These are phyloP conservation scores for Iris macrosiphon DNA, from an alignment of 106 monocot genomes.

Conservation along the genomic window DNA sequence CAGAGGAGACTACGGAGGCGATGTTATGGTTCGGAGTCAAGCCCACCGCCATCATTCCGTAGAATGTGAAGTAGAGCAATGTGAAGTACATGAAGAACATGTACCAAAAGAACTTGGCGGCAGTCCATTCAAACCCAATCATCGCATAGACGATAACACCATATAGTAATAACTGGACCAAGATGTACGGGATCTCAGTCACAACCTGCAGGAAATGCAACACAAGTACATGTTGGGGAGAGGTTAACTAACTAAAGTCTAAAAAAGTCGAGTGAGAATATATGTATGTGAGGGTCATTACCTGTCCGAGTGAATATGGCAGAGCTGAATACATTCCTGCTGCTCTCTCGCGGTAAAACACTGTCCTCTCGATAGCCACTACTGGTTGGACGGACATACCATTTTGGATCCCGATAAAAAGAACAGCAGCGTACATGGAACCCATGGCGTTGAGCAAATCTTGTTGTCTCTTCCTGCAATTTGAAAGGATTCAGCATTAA, in stretches of 20 bases:
- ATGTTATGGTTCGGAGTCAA: constrained; percentile 39
- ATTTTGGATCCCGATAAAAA: constrained; percentile 65
- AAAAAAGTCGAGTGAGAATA: no score
- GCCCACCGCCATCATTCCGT: constrained; percentile 31
- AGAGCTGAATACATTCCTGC: constrained; percentile 82
- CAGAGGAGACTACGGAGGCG: constrained; percentile 29
- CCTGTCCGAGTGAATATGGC: constrained; percentile 68
- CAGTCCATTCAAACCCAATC: constrained; percentile 20
- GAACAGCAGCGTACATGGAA: constrained; percentile 44
- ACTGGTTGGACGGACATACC: constrained; percentile 49
- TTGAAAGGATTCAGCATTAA: no score
- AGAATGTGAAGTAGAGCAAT: constrained; percentile 14
- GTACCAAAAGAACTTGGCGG: constrained; percentile 14
- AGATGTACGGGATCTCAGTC: constrained; percentile 34
- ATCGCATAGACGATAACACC: constrained; percentile 18
- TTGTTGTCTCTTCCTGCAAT: constrained; percentile 22
- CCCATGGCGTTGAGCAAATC: constrained; percentile 71
- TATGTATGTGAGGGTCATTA: constrained; percentile 8
- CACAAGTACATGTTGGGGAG: no score
- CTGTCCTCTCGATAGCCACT: constrained; percentile 57
- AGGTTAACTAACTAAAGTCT: no score
- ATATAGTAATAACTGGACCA: constrained; percentile 26
- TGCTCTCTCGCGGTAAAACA: constrained; percentile 67
- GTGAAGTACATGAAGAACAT: constrained; percentile 18
- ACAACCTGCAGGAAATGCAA: constrained; percentile 21